phyloP scores from a whole-genome alignment of 345 rosid genomes.

The Linum trigynum region DNA sequence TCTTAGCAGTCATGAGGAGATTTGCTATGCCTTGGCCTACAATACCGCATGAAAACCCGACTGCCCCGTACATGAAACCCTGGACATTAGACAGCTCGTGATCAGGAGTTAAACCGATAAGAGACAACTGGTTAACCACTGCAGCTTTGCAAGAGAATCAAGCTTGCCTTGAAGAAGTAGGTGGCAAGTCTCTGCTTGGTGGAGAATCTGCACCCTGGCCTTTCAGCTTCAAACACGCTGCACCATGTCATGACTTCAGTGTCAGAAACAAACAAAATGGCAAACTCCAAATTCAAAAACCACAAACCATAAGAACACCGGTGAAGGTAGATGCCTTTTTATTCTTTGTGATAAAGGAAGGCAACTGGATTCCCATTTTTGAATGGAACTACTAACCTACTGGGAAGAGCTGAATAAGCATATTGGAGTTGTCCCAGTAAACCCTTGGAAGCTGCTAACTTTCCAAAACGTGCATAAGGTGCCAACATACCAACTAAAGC shows the following conservation, averaged over 20 bases:
- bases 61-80: constrained; percentile 78
- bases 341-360: not conserved
- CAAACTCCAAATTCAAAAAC: not conserved
- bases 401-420: constrained; percentile 88
- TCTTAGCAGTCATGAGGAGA: constrained; percentile 80
- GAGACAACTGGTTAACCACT: not conserved
- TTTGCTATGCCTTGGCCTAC: constrained; percentile 94
- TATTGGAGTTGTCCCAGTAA: constrained; percentile 44
- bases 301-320: not conserved
- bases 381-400: constrained; percentile 42
- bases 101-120: not conserved
- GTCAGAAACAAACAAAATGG: not conserved
- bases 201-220: constrained; percentile 67
- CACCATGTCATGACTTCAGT: constrained; percentile 16
- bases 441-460: constrained; percentile 54
- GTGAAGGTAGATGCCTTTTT: not conserved
- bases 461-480: constrained; percentile 80
- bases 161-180: constrained; percentile 59
- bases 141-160: not conserved
- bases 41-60: constrained; percentile 90
- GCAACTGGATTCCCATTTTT: not conserved
- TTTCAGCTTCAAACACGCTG: constrained; percentile 82
- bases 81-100: constrained; percentile 14
- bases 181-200: constrained; percentile 62
- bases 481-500: constrained; percentile 95